phyloP scores from a whole-genome alignment of 768 basidiomycete species.

The Kwoniella europaea region DNA sequence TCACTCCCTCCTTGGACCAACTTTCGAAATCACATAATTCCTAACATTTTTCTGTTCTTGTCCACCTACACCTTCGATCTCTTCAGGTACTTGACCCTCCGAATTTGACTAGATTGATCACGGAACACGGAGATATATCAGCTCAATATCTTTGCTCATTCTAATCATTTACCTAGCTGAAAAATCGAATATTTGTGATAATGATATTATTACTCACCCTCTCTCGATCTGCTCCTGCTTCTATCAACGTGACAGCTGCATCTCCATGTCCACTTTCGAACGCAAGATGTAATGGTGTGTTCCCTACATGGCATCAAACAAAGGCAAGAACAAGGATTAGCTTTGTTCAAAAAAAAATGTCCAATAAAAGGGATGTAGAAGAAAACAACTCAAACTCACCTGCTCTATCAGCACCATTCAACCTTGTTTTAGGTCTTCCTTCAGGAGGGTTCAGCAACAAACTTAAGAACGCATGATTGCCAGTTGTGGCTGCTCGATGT shows the following conservation, averaged over 20 bases:
- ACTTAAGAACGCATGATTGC: slow-evolving; percentile 84
- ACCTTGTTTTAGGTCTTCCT: slow-evolving; percentile 69
- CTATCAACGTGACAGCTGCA: slow-evolving; percentile 85
- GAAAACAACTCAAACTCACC: slow-evolving; percentile 28
- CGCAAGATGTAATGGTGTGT: slow-evolving; percentile 94
- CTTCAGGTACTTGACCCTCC: slow-evolving; percentile 84
- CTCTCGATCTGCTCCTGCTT: slow-evolving; percentile 90
- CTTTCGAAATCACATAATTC: slow-evolving; percentile 66
- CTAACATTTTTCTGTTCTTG: slow-evolving; percentile 80
- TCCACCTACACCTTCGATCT: slow-evolving; percentile 87
- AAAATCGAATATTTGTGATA: no score
- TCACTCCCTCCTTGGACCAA: slow-evolving; percentile 46
- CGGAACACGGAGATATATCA: no score
- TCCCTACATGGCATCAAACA: slow-evolving; percentile 64
- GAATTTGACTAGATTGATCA: slow-evolving; percentile 68
- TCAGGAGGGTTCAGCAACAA: slow-evolving; percentile 84
- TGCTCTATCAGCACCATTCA: slow-evolving; percentile 70
- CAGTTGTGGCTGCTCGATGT: slow-evolving; percentile 96
- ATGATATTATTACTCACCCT: slow-evolving; percentile 65
- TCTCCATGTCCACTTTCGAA: slow-evolving; percentile 96
- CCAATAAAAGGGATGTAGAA: not conserved
- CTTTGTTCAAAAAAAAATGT: no score
- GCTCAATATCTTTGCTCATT: no score
- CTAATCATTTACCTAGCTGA: not conserved
- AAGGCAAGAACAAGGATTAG: not conserved